Base-by-base conservation (phyloP, 2,329 filamentous ascomycete species). In the Aaosphaeria arxii region DNA sequence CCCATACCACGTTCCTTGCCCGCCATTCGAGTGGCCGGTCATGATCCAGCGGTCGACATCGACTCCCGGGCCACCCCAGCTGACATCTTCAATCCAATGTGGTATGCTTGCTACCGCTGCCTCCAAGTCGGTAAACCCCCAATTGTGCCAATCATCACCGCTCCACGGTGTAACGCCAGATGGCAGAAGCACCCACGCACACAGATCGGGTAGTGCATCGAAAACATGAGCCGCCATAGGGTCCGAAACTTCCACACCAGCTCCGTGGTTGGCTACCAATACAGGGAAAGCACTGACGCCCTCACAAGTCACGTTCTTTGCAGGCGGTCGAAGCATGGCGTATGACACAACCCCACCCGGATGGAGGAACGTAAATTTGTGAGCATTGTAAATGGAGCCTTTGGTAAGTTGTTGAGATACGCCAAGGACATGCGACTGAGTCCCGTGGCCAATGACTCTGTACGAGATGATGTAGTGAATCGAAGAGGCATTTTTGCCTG, bases 11-110 rank as follows among this genome's bases (percentile, higher is more conserved):
- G 75, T 73, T 6, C 80, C 81, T 64, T 84, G 81, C 59, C 77
- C 81, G 42, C 81, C 81, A 55, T 84, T 84, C 3, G 81, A 84
- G 62, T 84, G 81, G 0, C 81, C 81, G 31, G 65, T 71, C 5
- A 82, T 71, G 31, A 84, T 71, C 77, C 80, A 79, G 44, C 72
- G 71, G 31, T 76, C 55, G 6, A 62, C 58, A 45, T 78, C 68
- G 9, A 78, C 70, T 9, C 64, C 69, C 3, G 73, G 71, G 0
- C 79, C 78, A 42, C 61, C 53, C 81, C 81, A 84, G 2, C 55
- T 59, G 30, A 73, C 64, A 7, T 62, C 53, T 17, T 70, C 46
- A n/a, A 79, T 78, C 80, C 81, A 84, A 17, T 63, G 48, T 11
- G 72, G 65, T 39, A 83, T 75, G 32, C 74, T 72, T 5, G 59